phyloP scores from a whole-genome alignment of 805 yeast genomes.

The Candida methanosorbosa region DNA sequence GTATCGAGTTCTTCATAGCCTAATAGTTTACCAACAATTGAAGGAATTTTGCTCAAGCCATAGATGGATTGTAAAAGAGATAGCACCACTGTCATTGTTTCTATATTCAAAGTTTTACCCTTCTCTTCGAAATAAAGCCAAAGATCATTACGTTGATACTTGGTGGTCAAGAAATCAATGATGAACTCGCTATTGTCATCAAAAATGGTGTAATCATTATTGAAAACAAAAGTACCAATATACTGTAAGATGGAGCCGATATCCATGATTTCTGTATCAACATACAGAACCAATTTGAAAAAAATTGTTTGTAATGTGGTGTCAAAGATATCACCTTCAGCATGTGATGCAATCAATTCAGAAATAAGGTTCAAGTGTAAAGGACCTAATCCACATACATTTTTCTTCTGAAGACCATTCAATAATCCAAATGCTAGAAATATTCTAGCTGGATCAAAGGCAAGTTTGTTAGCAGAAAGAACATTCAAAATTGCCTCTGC shows the following conservation, averaged over 20 bases:
- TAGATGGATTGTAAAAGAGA: conserved; percentile 5
- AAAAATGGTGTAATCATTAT: conserved; percentile 24
- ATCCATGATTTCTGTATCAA: conserved; percentile 20
- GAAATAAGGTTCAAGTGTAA: conserved; percentile 23
- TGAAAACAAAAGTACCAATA: conserved; percentile 29
- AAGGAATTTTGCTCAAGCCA: conserved; percentile 4
- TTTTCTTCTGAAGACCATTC: conserved; percentile 32
- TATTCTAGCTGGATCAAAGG: conserved; percentile 66
- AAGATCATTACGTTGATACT: conserved; percentile 9
- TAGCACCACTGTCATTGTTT: conserved; percentile 8
- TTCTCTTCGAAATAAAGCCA: conserved; percentile 5
- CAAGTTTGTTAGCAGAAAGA: conserved; percentile 36
- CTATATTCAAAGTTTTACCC: conserved; percentile 6
- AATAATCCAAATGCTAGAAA: conserved; percentile 50
- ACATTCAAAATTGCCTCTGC: conserved; percentile 31
- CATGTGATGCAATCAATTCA: conserved; percentile 23
- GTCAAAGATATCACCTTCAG: conserved; percentile 38
- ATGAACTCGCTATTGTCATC: conserved; percentile 30
- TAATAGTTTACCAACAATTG: conserved; percentile 9
- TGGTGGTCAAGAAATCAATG: conserved; percentile 23
- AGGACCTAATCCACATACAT: conserved; percentile 6
- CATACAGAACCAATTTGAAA: conserved; percentile 34
- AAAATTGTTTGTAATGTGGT: conserved; percentile 42
- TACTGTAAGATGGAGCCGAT: conserved; percentile 24
- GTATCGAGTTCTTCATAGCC: conserved; percentile 7